Evolutionary conservation across 805 yeast species (phyloP).

Genomic region (Cyberlindnera subsufficiens): DNA sequence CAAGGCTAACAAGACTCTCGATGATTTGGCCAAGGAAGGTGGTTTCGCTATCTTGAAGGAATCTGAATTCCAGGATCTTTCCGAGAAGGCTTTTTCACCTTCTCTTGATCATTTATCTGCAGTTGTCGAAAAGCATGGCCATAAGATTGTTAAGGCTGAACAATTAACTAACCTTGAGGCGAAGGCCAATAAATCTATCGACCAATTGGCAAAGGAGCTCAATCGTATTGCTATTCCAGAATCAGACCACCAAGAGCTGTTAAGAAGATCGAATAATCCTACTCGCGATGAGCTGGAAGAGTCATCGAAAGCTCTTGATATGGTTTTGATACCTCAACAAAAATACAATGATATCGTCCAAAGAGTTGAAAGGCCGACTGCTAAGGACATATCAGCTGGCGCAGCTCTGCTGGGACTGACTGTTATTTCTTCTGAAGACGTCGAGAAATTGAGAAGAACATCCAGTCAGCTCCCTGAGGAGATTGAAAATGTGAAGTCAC

Average conservation of each 20-base stretch:
- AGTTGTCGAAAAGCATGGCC: slow-evolving; percentile 5
- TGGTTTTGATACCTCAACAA: slow-evolving; percentile 4
- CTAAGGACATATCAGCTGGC: slow-evolving; percentile 15
- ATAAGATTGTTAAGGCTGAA: slow-evolving; percentile 15
- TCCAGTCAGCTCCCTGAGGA: slow-evolving; percentile 3
- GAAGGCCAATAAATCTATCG: slow-evolving; percentile 13
- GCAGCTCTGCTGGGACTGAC: slow-evolving; percentile 18
- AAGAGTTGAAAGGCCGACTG: slow-evolving; percentile 19
- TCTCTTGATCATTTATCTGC: slow-evolving; percentile 19
- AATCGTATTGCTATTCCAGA: slow-evolving; percentile 4
- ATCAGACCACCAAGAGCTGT: slow-evolving; percentile 6
- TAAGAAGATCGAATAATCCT: slow-evolving; percentile 15
- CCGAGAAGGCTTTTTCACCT: slow-evolving; percentile 18
- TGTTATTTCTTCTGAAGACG: slow-evolving; percentile 7
- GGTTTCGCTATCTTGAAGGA: slow-evolving; percentile 8
- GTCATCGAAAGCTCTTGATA: slow-evolving; percentile 2
- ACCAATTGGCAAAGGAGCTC: slow-evolving; percentile 14
- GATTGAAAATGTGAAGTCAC: slow-evolving; percentile 1
- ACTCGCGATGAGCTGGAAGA: slow-evolving; percentile 11
- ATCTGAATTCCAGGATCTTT: slow-evolving; percentile 9
- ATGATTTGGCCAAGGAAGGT: slow-evolving; percentile 20
- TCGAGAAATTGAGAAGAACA: slow-evolving; percentile 1
- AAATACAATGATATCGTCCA: slow-evolving; percentile 15
- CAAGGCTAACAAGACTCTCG: slow-evolving; percentile 11
- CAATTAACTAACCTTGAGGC: slow-evolving; percentile 11